Conservation (phyloP, 1,139 yeast genomes). For the Suhomyces panamericanus region DNA sequence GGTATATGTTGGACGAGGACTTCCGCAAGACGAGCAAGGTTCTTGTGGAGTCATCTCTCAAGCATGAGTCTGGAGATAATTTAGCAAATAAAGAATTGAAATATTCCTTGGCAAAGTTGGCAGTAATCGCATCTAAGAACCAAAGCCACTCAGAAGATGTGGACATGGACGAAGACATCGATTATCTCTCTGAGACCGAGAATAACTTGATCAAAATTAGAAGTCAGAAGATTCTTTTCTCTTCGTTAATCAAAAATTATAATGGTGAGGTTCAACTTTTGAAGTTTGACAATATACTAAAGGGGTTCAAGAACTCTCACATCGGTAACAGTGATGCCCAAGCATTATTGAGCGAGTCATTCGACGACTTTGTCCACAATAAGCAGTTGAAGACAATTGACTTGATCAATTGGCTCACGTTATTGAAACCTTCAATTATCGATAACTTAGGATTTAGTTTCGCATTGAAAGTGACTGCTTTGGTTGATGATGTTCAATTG, state of each 20-base stretch:
- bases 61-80: conserved; percentile 34
- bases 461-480: conserved; percentile 38
- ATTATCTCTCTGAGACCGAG: conserved; percentile 43
- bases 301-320: conserved; percentile 25
- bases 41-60: conserved; percentile 41
- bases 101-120: conserved; percentile 69
- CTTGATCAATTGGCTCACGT: conserved; percentile 58
- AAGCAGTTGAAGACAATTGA: conserved; percentile 46
- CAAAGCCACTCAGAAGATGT: conserved; percentile 8
- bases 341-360: conserved; percentile 30
- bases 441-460: conserved; percentile 32
- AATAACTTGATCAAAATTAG: conserved; percentile 46
- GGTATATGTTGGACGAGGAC: conserved; percentile 54
- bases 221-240: conserved; percentile 46
- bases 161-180: conserved; percentile 19
- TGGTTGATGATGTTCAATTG: conserved; percentile 27
- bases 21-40: conserved; percentile 52
- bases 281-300: conserved; percentile 20
- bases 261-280: conserved; percentile 23
- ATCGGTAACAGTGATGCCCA: conserved; percentile 17
- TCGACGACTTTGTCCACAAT: conserved; percentile 37
- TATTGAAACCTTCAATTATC: conserved; percentile 38
- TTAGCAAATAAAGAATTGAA: conserved; percentile 55
- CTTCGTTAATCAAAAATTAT: conserved; percentile 31
- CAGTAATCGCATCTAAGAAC: conserved; percentile 35